Evolutionary conservation across 2,329 filamentous ascomycete species (phyloP).

Genomic region (Colletotrichum sp.): DNA sequence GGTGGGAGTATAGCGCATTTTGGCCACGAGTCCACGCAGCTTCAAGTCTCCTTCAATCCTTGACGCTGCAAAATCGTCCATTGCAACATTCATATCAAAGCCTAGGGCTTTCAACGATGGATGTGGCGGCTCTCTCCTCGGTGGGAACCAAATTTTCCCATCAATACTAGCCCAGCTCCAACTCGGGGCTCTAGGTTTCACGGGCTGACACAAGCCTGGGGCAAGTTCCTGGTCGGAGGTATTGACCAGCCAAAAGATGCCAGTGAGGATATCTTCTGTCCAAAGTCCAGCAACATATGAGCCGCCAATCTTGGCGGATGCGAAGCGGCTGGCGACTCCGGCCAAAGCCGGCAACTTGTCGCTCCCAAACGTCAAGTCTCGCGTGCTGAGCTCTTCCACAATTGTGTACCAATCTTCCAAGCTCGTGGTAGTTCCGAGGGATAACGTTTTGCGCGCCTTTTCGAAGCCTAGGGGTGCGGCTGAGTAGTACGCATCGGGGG

Average conservation of each 20-base stretch:
- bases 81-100: not conserved
- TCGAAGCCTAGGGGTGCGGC: not conserved
- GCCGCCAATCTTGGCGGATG: not conserved
- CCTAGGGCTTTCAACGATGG: fast-evolving
- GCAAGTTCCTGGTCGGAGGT: too few relatives aligned
- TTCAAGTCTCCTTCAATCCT: not conserved
- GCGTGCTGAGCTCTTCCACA: not conserved
- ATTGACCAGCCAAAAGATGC: too few relatives aligned
- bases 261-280: too few relatives aligned
- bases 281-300: not conserved
- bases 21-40: not conserved
- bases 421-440: not conserved
- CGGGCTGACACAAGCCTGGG: too few relatives aligned
- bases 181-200: too few relatives aligned
- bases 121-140: too few relatives aligned
- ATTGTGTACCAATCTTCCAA: not conserved
- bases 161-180: not conserved
- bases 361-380: fast-evolving
- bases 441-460: fast-evolving
- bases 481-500: fast-evolving
- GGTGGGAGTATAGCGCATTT: too few relatives aligned
- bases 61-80: not conserved
- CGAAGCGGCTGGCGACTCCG: not conserved
- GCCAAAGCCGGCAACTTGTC: not conserved
- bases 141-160: too few relatives aligned